Base-by-base conservation (phyloP, 2,329 filamentous ascomycete genomes). In the Mycogone perniciosa region DNA sequence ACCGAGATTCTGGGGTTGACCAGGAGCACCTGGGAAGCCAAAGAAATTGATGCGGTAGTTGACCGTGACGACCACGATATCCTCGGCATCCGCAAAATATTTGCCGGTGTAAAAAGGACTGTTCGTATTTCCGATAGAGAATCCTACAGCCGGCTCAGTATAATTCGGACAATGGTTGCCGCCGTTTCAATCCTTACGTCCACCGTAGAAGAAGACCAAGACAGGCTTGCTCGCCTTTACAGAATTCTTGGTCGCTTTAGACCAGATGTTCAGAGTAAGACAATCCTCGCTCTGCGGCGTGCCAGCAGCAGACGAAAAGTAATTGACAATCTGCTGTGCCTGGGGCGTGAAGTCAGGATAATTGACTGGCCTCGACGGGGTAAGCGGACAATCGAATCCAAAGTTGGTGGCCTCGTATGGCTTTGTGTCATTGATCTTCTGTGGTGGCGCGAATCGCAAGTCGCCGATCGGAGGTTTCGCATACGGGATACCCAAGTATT, bases 21-120 rank as follows among this genome's bases (percentile, higher is more conserved):
- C 59, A 1, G 65, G 59, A 1, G 60, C 61, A 4, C 65, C 65
- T 0, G 69, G 71, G 50, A 73, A 73, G 31, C 71, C 70, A 39
- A 74, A 71, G 52, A 73, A 64, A 50, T 68, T 69, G 39, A 71
- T 37, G 1, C 72, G 70, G 54, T 72, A 77, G 64, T 76, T 77
- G 50, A 76, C 62, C 0, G 71, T 71, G 2, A 77, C 68, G 1
- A 77, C 61, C 2, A 78, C 59, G 1, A 75, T 62, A 37, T 76
- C 72, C 46, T 76, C 62, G 0, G 68, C 60, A 4, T 66, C 64
- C 4, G 70, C 72, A 43, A 76, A 67, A 54, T 68, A 64, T 34
- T 69, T 67, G 29, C 74, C 74, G 33, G 64, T 70, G 54, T 75
- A 76, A 5, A 64, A 64, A 0, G 66, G 64, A 13, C 62, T 65